Evolutionary conservation across 2,329 filamentous ascomycete species (phyloP).

Genomic region (Endoconidiophora laricicola): DNA sequence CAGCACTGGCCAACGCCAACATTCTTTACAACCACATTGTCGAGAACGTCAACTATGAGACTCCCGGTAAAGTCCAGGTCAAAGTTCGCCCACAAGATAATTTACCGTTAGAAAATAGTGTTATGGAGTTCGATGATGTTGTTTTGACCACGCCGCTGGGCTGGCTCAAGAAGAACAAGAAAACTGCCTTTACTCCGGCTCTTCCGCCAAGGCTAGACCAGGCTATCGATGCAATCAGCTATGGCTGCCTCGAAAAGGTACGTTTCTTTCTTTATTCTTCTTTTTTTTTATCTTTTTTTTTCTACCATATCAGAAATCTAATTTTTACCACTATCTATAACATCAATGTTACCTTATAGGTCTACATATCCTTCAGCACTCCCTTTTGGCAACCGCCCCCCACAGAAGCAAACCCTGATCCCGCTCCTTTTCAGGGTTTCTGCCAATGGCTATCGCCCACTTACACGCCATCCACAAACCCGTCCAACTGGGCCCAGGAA

Average conservation of each 20-base stretch:
- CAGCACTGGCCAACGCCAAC: conserved; percentile 36
- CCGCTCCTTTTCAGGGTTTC: conserved; percentile 39
- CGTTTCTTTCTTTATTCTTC: conserved; percentile 2
- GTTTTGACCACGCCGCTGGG: conserved; percentile 53
- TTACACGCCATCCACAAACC: conserved; percentile 47
- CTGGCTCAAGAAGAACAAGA: conserved; percentile 44
- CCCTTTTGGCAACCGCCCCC: conserved; percentile 50
- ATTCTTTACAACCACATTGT: conserved; percentile 22
- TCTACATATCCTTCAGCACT: conserved; percentile 52
- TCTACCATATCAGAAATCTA: background rate
- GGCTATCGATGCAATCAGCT: conserved; percentile 48
- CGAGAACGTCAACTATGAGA: conserved; percentile 3
- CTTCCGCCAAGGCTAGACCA: conserved; percentile 39
- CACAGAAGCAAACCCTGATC: conserved; percentile 20
- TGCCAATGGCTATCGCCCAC: conserved; percentile 57
- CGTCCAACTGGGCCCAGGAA: conserved; percentile 55
- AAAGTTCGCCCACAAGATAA: background rate
- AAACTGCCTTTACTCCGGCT: conserved; percentile 38
- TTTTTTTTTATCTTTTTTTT: background rate
- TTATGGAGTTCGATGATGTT: conserved; percentile 45
- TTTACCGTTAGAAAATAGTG: background rate
- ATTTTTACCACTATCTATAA: background rate
- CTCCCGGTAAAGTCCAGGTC: background rate
- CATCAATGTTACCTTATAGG: conserved; percentile 17
- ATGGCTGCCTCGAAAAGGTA: conserved; percentile 56